Percentiles rank a stretch among this genome's conserved stretches.
Evolutionary conservation across 768 basidiomycete genomes (phyloP).

Genomic region (Candolleomyces eurysporus): DNA sequence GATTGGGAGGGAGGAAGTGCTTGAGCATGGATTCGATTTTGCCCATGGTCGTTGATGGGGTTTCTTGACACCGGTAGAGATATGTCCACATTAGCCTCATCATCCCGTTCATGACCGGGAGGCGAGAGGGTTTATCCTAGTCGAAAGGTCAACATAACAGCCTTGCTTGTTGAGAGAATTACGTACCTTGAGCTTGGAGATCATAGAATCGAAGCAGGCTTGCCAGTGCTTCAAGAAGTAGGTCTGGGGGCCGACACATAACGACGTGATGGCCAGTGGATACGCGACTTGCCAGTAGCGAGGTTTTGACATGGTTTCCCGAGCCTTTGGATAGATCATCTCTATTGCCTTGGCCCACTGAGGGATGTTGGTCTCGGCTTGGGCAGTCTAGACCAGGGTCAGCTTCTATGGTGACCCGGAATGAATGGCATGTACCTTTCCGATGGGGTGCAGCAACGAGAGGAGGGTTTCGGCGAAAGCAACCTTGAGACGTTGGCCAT

Average conservation of each 20-base stretch:
- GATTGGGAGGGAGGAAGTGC: slow-evolving; percentile 75
- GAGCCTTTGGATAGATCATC: slow-evolving; percentile 75
- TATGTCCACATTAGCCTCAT: slow-evolving; percentile 91
- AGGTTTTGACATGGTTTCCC: slow-evolving; percentile 83
- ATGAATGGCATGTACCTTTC: slow-evolving; percentile 54
- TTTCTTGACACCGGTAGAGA: slow-evolving; percentile 89
- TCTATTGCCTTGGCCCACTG: slow-evolving; percentile 93
- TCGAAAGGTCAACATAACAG: slow-evolving; percentile 6
- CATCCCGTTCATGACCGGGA: slow-evolving; percentile 76
- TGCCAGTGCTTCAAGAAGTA: slow-evolving; percentile 85
- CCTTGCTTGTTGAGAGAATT: not conserved
- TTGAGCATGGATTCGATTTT: slow-evolving; percentile 76
- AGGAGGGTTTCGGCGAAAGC: slow-evolving; percentile 84
- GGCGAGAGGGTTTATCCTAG: slow-evolving; percentile 75
- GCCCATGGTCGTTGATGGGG: slow-evolving; percentile 72
- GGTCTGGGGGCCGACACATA: slow-evolving; percentile 86
- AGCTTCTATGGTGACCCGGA: slow-evolving; percentile 1
- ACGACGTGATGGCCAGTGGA: slow-evolving; percentile 75
- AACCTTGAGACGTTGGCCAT: slow-evolving; percentile 78
- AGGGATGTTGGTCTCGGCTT: slow-evolving; percentile 94
- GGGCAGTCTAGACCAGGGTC: slow-evolving; percentile 62
- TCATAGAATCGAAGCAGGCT: slow-evolving; percentile 64
- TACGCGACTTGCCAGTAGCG: slow-evolving; percentile 89
- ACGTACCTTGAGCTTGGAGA: slow-evolving; percentile 77
- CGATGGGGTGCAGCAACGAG: slow-evolving; percentile 79